A percentile compares a stretch with the other conserved stretches of the same genome.
These are phyloP conservation scores for Neophaeococcomyces aloes DNA, from an alignment of 2,329 filamentous ascomycete genomes.

Conservation along the genomic window DNA sequence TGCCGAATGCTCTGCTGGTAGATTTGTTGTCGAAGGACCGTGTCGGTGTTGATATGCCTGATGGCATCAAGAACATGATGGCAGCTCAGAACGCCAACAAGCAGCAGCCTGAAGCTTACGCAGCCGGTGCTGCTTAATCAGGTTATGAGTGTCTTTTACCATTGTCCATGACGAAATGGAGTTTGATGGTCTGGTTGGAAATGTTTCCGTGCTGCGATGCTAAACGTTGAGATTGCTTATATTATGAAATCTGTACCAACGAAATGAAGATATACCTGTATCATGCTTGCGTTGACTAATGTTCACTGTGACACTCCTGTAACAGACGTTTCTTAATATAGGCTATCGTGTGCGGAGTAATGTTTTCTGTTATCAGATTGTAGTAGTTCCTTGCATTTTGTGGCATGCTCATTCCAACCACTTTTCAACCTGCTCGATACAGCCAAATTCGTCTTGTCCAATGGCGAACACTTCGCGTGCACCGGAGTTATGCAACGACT, in stretches of 20 bases:
- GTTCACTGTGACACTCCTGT: too few relatives aligned
- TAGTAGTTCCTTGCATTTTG: background rate
- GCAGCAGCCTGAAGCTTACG: conserved; percentile 17
- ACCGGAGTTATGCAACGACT: background rate
- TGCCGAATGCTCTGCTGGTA: conserved; percentile 75
- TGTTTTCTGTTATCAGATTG: too few relatives aligned
- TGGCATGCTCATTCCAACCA: conserved; percentile 1
- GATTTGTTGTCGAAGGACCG: conserved; percentile 90
- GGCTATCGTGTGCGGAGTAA: too few relatives aligned
- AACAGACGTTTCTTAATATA: too few relatives aligned
- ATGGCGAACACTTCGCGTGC: background rate
- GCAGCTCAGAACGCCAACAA: conserved; percentile 11
- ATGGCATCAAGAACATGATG: conserved; percentile 40
- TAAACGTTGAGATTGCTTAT: too few relatives aligned
- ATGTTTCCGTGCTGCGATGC: too few relatives aligned
- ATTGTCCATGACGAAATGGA: too few relatives aligned
- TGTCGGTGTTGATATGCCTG: conserved; percentile 70
- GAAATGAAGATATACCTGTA: too few relatives aligned
- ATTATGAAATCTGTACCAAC: too few relatives aligned
- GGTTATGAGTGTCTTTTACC: too few relatives aligned
- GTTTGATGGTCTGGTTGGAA: too few relatives aligned
- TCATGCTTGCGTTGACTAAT: too few relatives aligned
- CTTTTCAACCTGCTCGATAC: background rate
- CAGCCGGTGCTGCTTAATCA: conserved; percentile 20
- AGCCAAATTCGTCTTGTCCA: background rate